Conservation (phyloP, 257 asterid species). For the Penstemon davidsonii region DNA sequence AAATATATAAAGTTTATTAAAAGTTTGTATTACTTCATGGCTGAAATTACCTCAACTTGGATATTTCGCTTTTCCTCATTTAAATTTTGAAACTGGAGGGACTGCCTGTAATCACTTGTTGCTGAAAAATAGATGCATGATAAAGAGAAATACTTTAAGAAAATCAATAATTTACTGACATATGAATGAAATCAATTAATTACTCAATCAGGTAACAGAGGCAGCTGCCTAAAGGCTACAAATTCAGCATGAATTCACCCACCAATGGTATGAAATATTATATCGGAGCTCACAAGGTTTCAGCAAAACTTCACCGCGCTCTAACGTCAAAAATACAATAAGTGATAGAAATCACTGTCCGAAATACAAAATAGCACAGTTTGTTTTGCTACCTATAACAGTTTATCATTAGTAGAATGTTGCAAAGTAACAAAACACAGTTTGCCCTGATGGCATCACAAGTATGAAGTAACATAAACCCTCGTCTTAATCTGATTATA, state of each 20-base stretch:
- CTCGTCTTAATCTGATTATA: neutral
- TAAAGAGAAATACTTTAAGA: neutral
- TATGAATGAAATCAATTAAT: slow-evolving; percentile 2
- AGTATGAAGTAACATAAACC: neutral
- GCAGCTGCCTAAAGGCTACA: slow-evolving; percentile 4
- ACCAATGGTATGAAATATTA: slow-evolving; percentile 15
- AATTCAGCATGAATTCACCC: slow-evolving; percentile 12
- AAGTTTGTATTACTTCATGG: slow-evolving; percentile 12
- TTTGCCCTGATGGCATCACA: slow-evolving; percentile 5
- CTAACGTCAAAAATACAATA: neutral
- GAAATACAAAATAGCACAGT: neutral
- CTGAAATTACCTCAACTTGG: slow-evolving; percentile 70
- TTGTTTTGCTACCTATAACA: slow-evolving; percentile 14
- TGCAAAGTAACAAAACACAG: slow-evolving; percentile 5
- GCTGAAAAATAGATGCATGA: slow-evolving; percentile 48
- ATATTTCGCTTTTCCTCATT: slow-evolving; percentile 92
- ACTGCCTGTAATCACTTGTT: slow-evolving; percentile 88
- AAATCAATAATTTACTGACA: slow-evolving; percentile 6
- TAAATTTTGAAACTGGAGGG: slow-evolving; percentile 89
- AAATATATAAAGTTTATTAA: neutral
- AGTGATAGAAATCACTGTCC: neutral
- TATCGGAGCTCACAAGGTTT: slow-evolving; percentile 5
- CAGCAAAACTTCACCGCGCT: slow-evolving; percentile 1
- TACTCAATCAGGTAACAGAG: slow-evolving; percentile 8
- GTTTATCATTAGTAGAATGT: neutral